Base-by-base conservation (phyloP, 1,284 basidiomycete genomes). In the Moesziomyces parantarcticus region DNA sequence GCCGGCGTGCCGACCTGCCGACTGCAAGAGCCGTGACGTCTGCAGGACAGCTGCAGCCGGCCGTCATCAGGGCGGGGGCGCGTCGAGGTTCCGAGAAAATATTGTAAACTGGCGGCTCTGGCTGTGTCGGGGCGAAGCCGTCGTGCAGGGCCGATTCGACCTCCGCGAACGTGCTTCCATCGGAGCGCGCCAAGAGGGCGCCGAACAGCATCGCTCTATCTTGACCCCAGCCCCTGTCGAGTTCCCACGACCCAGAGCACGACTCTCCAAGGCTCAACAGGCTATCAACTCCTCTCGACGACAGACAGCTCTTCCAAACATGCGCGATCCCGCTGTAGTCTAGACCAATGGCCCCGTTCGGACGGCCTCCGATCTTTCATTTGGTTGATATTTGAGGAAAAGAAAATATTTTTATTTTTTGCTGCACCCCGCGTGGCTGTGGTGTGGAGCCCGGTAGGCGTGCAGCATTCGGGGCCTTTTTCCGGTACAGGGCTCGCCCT, bases 161-260 rank as follows among this genome's bases (percentile, higher is more conserved):
- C 36, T 39, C 36, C 36, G 36, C 36, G 36, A 39, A 39, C 36
- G 36, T 39, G 36, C 36, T 39, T 39, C 36, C 36, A 39, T 39
- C 16, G 36, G 36, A 39, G 36, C 16, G 36, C 36, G 16, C 36
- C 36, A n/a, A 39, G 36, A 39, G 36, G 36, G 36, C 36, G 36
- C 36, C 14, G 16, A 13, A 32, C 29, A 32, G 36, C 16, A 39
- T 39, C 16, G 36, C 16, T 39, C 36, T 18, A 3, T 39, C 36
- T 32, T 39, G 36, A 39, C 36, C 36, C 4, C 36, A 39, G 36
- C 36, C 36, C 36, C 36, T 39, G 18, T 39, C 36, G 36, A 16
- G 16, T 39, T 39, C 36, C 36, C 36, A 39, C 36, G 36, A 18
- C 16, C 16, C 16, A 14, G 11, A 32, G 29, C 1, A 13, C 29